Evolutionary conservation across 2,329 filamentous ascomycete genomes (phyloP).

Genomic region (Truncatella angustata): DNA sequence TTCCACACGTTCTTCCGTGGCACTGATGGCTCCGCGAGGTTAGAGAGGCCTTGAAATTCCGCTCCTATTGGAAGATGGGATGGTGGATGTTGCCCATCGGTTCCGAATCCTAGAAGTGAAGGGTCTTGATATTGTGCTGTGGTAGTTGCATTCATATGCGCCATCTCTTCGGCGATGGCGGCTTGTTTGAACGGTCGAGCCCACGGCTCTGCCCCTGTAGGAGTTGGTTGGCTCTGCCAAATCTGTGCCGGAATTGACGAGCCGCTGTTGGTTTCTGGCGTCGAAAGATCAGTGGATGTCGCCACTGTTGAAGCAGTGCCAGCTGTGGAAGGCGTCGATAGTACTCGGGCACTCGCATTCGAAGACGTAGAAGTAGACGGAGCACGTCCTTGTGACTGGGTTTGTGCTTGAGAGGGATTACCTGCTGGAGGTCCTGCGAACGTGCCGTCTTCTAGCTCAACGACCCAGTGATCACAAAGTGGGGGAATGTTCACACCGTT

Average conservation of each 20-base stretch:
- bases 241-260: conserved; percentile 1
- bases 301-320: background rate
- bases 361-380: background rate
- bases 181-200: background rate
- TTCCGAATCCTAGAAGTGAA: background rate
- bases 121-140: background rate
- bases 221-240: background rate
- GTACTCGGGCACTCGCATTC: background rate
- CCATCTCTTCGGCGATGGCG: background rate
- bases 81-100: background rate
- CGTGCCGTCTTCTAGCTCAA: conserved; percentile 48
- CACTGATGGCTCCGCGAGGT: background rate
- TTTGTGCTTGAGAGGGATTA: background rate
- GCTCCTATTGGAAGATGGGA: background rate
- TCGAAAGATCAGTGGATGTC: background rate
- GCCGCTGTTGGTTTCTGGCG: conserved; percentile 6
- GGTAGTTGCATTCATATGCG: background rate
- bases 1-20: background rate
- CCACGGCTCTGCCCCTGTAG: background rate
- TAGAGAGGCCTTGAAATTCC: background rate
- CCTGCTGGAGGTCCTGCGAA: conserved; percentile 24
- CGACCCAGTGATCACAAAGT: conserved; percentile 57
- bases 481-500: conserved; percentile 63
- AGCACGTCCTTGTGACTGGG: background rate
- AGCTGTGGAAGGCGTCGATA: background rate